Percentiles rank a stretch among this genome's conserved stretches.
phyloP scores from a whole-genome alignment of 257 asterid species.

The Linderniella brevidens region DNA sequence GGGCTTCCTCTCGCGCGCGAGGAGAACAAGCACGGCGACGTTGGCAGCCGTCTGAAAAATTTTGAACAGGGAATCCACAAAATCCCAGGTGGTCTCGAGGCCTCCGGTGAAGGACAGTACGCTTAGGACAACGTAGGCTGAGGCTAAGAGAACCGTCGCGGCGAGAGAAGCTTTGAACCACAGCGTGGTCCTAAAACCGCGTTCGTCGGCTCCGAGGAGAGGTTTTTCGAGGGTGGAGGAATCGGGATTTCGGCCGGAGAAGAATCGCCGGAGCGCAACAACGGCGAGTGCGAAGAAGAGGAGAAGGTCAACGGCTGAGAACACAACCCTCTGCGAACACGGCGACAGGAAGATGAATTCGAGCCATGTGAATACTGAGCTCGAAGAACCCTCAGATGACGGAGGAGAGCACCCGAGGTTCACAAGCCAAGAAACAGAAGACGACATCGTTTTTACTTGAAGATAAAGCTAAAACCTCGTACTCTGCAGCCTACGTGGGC shows the following conservation, averaged over 20 bases:
- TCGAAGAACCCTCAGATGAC: conserved; percentile 17
- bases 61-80: conserved; percentile 19
- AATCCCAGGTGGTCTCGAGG: conserved; percentile 18
- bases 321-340: conserved; percentile 34
- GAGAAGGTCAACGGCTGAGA: conserved; percentile 21
- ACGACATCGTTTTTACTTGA: conserved; percentile 13
- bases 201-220: conserved; percentile 21
- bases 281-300: conserved; percentile 18
- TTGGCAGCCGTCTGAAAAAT: conserved; percentile 24
- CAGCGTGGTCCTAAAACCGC: conserved; percentile 13
- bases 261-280: conserved; percentile 13
- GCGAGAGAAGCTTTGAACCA: conserved; percentile 23
- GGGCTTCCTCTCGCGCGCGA: conserved; percentile 31
- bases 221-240: conserved; percentile 20
- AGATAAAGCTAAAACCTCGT: no score
- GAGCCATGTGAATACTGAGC: conserved; percentile 16
- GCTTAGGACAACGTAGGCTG: conserved; percentile 15
- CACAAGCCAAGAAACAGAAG: conserved; percentile 22
- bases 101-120: conserved; percentile 21
- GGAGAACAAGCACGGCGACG: conserved; percentile 18
- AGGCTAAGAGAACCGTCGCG: conserved; percentile 27
- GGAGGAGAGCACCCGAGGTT: conserved; percentile 25
- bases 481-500: no score
- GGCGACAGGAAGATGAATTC: conserved; percentile 36
- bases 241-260: conserved; percentile 6